phyloP scores from a whole-genome alignment of 2,329 filamentous ascomycete genomes.

The Pyricularia sp. region DNA sequence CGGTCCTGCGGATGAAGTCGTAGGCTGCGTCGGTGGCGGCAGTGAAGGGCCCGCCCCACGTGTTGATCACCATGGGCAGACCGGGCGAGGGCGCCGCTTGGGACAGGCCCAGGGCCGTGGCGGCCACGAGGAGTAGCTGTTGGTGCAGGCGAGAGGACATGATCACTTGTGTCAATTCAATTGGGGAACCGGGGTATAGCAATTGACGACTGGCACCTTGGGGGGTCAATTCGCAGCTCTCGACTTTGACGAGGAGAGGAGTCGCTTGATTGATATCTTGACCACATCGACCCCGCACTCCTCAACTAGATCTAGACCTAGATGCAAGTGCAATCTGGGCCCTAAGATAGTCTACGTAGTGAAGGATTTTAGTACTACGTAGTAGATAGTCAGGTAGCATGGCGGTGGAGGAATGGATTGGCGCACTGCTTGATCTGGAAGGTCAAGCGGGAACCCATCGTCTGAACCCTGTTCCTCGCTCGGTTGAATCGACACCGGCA shows the following conservation, averaged over 20 bases:
- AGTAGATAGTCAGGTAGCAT: background rate
- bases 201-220: background rate
- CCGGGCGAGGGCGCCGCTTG: constrained; percentile 20
- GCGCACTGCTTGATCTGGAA: background rate
- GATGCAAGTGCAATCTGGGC: background rate
- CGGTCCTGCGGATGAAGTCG: constrained; percentile 19
- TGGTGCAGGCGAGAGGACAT: background rate
- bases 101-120: background rate
- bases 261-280: background rate
- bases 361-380: background rate
- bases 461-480: background rate
- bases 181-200: background rate
- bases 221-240: background rate
- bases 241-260: background rate
- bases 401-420: background rate
- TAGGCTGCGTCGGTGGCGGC: constrained; percentile 43
- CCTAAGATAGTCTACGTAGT: background rate
- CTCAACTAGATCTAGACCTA: no score
- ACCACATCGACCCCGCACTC: background rate
- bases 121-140: background rate
- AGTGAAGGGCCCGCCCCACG: constrained; percentile 43
- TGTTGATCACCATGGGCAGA: constrained; percentile 43
- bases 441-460: background rate
- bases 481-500: background rate
- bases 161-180: background rate